phyloP scores from a whole-genome alignment of 257 asterid genomes.

The Gardenia jasminoides region DNA sequence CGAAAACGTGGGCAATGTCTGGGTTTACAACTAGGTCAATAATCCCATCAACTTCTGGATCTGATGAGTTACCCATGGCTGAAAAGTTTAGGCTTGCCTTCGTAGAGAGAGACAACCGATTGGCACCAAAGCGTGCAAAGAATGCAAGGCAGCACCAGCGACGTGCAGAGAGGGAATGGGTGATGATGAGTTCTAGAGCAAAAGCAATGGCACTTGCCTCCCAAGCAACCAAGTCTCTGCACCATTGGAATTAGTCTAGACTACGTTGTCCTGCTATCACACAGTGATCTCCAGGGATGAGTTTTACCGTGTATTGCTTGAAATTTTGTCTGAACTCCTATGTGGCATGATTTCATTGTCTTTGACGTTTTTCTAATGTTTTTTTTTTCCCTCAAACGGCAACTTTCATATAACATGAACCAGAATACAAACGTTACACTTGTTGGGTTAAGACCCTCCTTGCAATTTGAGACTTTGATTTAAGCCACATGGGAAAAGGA shows the following conservation, averaged over 20 bases:
- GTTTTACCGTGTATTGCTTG: too few species aligned
- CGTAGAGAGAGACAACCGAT: conserved; percentile 77
- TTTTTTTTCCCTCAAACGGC: too few species aligned
- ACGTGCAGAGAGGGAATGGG: conserved; percentile 79
- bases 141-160: conserved; percentile 87
- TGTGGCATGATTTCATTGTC: too few species aligned
- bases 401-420: too few species aligned
- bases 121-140: conserved; percentile 97
- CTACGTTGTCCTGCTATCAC: neutral
- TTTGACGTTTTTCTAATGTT: too few species aligned
- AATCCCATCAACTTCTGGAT: conserved; percentile 24
- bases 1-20: conserved; percentile 69
- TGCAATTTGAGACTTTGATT: too few species aligned
- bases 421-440: too few species aligned
- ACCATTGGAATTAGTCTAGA: conserved; percentile 33
- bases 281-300: neutral
- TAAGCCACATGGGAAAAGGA: too few species aligned
- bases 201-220: conserved; percentile 87
- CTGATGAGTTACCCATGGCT: conserved; percentile 68
- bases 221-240: conserved; percentile 48
- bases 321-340: too few species aligned
- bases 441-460: too few species aligned
- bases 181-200: conserved; percentile 55
- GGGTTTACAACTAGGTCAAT: conserved; percentile 34
- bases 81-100: conserved; percentile 92